These are phyloP conservation scores for Ophiosphaerella korrae DNA, from an alignment of 2,329 filamentous ascomycete species.

Conservation along the genomic window DNA sequence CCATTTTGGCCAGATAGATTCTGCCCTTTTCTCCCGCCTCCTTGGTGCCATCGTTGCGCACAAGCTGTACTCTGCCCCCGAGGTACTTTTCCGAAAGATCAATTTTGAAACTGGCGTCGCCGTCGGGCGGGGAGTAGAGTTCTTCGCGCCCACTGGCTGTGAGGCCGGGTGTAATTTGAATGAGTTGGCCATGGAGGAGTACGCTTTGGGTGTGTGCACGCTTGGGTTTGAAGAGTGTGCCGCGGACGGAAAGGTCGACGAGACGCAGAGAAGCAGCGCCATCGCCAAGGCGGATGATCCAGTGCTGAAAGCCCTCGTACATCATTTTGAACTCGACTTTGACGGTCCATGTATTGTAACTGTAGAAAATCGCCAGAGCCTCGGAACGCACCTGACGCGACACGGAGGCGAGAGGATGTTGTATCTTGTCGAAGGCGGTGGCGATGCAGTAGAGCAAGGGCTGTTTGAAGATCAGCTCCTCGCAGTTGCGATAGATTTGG, in stretches of 20 bases:
- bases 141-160: slow-evolving; percentile 17
- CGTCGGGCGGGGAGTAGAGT: slow-evolving; percentile 40
- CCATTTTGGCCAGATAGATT: slow-evolving; percentile 26
- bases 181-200: slow-evolving; percentile 25
- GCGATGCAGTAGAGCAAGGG: slow-evolving; percentile 50
- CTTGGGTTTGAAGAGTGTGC: slow-evolving; percentile 40
- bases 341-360: slow-evolving; percentile 48
- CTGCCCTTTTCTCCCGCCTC: slow-evolving; percentile 36
- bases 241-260: slow-evolving; percentile 40
- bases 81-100: slow-evolving; percentile 44
- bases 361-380: slow-evolving; percentile 48
- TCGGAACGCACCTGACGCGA: slow-evolving; percentile 43
- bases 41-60: slow-evolving; percentile 41
- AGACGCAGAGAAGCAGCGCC: slow-evolving; percentile 38
- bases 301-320: slow-evolving; percentile 48
- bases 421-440: slow-evolving; percentile 43
- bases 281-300: slow-evolving; percentile 44
- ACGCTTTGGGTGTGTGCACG: slow-evolving; percentile 30
- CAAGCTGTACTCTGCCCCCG: slow-evolving; percentile 37
- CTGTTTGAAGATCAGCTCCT: slow-evolving; percentile 41
- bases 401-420: slow-evolving; percentile 45
- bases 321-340: slow-evolving; percentile 48
- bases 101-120: slow-evolving; percentile 45
- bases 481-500: slow-evolving; percentile 45
- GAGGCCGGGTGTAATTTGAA: slow-evolving; percentile 21